Base-by-base conservation (phyloP, 768 basidiomycete genomes). In the Podaxis sp. region DNA sequence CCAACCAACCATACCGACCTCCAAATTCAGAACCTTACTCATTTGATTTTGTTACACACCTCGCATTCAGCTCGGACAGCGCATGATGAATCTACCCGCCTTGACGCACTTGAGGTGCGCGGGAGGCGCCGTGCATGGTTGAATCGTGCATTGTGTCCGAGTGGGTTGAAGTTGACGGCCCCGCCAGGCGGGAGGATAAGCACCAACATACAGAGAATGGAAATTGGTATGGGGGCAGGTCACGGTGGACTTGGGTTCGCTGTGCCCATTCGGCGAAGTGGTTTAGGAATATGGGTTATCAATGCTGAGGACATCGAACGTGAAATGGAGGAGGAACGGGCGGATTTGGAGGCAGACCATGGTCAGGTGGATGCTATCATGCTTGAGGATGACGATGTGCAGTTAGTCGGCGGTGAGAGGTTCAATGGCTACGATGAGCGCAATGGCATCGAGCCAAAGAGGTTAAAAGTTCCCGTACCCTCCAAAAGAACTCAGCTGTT, bases 91-190 rank as follows among this genome's bases (percentile, higher is more conserved):
- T 71, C 71, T 42, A 77, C 75, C 24, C 80, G 77, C 40, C 76
- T 78, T 28, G 72, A 75, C 15, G 72, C 84, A 5, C 75, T 90
- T 24, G 87, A 88, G 70, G 77, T 84, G 44, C 82, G 82, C 65
- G 82, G 84, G 38, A 79, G 84, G 42, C 79, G 90, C 33, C 79
- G 88, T 9, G 89, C 89, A 6, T 92, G 89, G 89, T 78, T 84
- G 59, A 84, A 84, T 64, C 76, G 81, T 39, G 78, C 80, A 19
- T 77, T 83, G 49, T 65, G 66, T 15, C 33, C 60, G 63, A 63
- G 40, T 51, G 61, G 61, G 12, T 28, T 63, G 24, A 39, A 36
- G 17, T 38, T 62, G 40, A 62, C 53, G 17, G 19, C 22, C 17
- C 52, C 38, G n/a, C 36, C 44, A 6, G 42, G 40, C 24, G 57